Evolutionary conservation across 257 asterid species (phyloP).

Genomic region (Vinca minor): DNA sequence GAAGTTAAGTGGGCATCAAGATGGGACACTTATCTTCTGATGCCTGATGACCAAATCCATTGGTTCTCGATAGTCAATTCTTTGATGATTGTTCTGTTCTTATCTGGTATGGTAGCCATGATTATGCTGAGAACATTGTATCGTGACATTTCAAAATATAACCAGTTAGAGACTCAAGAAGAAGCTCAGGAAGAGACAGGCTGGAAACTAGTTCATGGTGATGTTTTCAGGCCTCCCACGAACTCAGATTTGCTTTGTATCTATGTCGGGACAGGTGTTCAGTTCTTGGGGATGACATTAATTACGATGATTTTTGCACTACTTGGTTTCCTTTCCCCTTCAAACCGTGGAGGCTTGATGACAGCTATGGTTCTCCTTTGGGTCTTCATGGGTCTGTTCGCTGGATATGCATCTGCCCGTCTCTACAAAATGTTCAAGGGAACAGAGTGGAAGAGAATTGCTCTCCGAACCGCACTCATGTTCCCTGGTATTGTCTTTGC

Average conservation of each 20-base stretch:
- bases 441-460: constrained; percentile 80
- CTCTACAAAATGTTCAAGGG: constrained; percentile 90
- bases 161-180: constrained; percentile 87
- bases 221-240: constrained; percentile 75
- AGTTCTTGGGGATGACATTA: constrained; percentile 68
- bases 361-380: constrained; percentile 87
- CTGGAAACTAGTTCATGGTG: constrained; percentile 94
- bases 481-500: constrained; percentile 61
- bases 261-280: constrained; percentile 83
- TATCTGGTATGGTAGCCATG: constrained; percentile 94
- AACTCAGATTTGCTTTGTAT: constrained; percentile 77
- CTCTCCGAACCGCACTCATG: constrained; percentile 64
- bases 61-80: constrained; percentile 89
- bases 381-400: constrained; percentile 89
- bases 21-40: constrained; percentile 82
- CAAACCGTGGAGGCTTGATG: constrained; percentile 88
- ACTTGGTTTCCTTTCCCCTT: constrained; percentile 83
- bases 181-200: constrained; percentile 96
- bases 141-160: constrained; percentile 80
- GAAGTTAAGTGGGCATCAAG: constrained; percentile 93
- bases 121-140: constrained; percentile 81
- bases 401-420: constrained; percentile 78
- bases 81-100: constrained; percentile 83
- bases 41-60: constrained; percentile 93
- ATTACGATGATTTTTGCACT: constrained; percentile 77